phyloP scores from a whole-genome alignment of 2,329 filamentous ascomycete genomes.

The Aureobasidium sp. region DNA sequence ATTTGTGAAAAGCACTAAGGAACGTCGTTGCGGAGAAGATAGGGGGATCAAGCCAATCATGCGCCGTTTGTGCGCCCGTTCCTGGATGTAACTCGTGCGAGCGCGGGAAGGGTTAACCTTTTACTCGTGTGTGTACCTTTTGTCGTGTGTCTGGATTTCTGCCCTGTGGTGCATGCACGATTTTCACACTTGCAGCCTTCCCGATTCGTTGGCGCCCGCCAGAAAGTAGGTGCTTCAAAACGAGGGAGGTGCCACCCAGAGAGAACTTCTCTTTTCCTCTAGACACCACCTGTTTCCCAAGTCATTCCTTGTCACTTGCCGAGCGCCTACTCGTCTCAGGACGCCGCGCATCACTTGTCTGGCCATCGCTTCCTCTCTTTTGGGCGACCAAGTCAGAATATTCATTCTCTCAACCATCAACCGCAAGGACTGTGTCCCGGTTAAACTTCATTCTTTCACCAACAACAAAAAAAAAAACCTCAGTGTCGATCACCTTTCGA shows the following conservation, averaged over 20 bases:
- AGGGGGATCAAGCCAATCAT: constrained; percentile 8
- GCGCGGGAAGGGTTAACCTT: background rate
- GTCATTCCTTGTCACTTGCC: constrained; percentile 12
- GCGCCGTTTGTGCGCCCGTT: no score
- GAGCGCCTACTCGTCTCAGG: constrained; percentile 16
- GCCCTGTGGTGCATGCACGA: constrained; percentile 15
- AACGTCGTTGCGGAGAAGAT: constrained; percentile 11
- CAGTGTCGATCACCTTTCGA: background rate
- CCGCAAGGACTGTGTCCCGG: constrained; percentile 17
- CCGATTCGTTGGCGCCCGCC: constrained; percentile 13
- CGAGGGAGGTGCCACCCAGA: constrained; percentile 10
- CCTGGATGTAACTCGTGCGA: no score
- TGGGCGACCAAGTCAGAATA: constrained; percentile 11
- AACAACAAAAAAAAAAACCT: no score
- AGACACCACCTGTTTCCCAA: constrained; percentile 12
- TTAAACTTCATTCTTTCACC: constrained; percentile 15
- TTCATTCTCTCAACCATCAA: constrained; percentile 12
- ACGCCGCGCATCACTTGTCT: constrained; percentile 1
- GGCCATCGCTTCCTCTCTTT: constrained; percentile 16
- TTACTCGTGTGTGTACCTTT: no score
- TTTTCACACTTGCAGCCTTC: constrained; percentile 14
- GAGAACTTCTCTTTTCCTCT: constrained; percentile 8
- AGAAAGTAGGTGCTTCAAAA: constrained; percentile 13
- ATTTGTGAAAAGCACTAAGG: background rate
- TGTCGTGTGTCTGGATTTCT: constrained; percentile 9